Evolutionary conservation across 176 grass and related monocot species (phyloP).

Genomic region (Oryza meyeriana): DNA sequence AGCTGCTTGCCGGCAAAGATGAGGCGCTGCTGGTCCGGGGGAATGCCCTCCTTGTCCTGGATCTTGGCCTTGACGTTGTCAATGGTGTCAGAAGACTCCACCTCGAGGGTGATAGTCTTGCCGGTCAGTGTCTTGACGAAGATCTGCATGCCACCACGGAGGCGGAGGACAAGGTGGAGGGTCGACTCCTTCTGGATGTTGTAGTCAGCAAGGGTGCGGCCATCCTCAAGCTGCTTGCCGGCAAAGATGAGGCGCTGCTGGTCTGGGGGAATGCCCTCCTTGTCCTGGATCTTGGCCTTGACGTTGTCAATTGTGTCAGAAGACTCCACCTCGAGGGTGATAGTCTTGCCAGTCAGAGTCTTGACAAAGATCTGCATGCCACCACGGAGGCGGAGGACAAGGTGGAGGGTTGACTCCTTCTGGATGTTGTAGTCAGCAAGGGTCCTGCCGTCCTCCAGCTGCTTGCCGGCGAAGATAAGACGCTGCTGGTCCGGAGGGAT

Average conservation of each 20-base stretch:
- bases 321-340: conserved; percentile 49
- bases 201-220: conserved; percentile 84
- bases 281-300: conserved; percentile 56
- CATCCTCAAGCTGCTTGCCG: conserved; percentile 92
- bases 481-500: conserved; percentile 96
- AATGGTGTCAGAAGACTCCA: conserved; percentile 42
- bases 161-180: conserved; percentile 82
- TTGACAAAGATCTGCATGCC: conserved; percentile 19
- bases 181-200: conserved; percentile 98
- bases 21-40: conserved; percentile 62
- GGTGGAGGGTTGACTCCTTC: conserved; percentile 85
- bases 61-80: conserved; percentile 43
- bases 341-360: conserved; percentile 47
- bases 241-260: conserved; percentile 95
- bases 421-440: conserved; percentile 97
- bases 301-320: conserved; percentile 40
- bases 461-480: conserved; percentile 89
- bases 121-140: conserved; percentile 55
- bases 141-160: conserved; percentile 80
- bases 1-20: conserved; percentile 67
- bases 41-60: conserved; percentile 72
- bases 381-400: conserved; percentile 83
- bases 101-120: conserved; percentile 60
- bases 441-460: conserved; percentile 86
- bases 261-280: conserved; percentile 84